These are phyloP conservation scores for Tilletia setariae DNA, from an alignment of 1,284 basidiomycete species.

Conservation along the genomic window DNA sequence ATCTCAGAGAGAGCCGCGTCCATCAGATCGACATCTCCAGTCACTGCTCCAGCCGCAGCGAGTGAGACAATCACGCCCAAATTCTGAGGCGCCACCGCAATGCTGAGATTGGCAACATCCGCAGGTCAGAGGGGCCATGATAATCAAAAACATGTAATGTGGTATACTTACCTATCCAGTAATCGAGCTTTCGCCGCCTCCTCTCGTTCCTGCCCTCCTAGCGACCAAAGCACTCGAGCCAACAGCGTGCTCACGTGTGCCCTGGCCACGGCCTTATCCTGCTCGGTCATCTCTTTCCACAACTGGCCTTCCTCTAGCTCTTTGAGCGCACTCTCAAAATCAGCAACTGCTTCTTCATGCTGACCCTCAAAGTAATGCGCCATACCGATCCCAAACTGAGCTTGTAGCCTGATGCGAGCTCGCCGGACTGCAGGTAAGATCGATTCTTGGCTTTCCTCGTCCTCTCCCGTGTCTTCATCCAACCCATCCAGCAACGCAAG, in stretches of 20 bases:
- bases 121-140: not conserved
- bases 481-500: conserved; percentile 68
- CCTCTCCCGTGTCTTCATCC: conserved; percentile 51
- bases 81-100: conserved; percentile 55
- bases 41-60: conserved; percentile 79
- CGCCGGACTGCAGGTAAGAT: not conserved
- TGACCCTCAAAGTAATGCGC: conserved; percentile 1
- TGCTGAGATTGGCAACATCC: not conserved
- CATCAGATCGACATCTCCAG: conserved; percentile 72
- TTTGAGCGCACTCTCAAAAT: conserved; percentile 11
- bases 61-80: conserved; percentile 75
- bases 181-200: conserved; percentile 76
- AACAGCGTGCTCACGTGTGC: conserved; percentile 73
- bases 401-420: conserved; percentile 16
- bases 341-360: not conserved
- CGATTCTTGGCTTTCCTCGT: conserved; percentile 31
- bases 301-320: not conserved
- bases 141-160: not conserved
- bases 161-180: conserved; percentile 69
- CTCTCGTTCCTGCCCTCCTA: conserved; percentile 69
- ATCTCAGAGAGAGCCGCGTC: conserved; percentile 85
- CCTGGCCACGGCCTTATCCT: conserved; percentile 55
- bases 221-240: conserved; percentile 75
- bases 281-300: not conserved
- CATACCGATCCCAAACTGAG: not conserved